A percentile compares a stretch with the other conserved stretches of the same genome.
Conservation (phyloP, 192 early-diverging fungal species). For the Mortierella hygrophila region DNA sequence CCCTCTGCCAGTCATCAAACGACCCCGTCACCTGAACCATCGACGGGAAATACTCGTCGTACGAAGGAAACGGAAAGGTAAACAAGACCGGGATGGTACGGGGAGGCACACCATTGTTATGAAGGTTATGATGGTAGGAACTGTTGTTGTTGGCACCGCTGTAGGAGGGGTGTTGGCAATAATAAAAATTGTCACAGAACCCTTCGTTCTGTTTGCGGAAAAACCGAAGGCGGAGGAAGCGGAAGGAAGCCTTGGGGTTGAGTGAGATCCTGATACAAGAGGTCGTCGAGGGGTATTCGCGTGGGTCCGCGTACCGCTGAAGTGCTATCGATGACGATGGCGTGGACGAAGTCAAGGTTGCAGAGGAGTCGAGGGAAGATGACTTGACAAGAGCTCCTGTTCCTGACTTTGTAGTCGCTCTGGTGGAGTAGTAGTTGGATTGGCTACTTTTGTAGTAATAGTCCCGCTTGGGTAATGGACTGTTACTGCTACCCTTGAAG, state of each 20-base stretch:
- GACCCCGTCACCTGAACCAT: conserved; percentile 24
- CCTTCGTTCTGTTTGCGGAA: neutral
- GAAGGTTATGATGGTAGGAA: neutral
- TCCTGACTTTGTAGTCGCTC: neutral
- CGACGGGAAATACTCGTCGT: conserved; percentile 10
- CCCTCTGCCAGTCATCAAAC: conserved; percentile 29
- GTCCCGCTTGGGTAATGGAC: neutral
- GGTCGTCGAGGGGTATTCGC: conserved; percentile 3
- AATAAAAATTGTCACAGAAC: neutral
- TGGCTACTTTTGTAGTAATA: neutral
- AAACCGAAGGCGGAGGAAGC: neutral
- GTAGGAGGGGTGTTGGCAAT: conserved; percentile 4
- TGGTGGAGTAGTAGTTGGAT: neutral
- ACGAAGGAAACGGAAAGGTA: conserved; percentile 16
- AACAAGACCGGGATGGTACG: conserved; percentile 14
- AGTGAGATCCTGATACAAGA: conserved; percentile 14
- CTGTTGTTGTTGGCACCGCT: neutral
- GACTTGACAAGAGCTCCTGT: neutral
- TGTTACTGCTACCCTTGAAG: neutral
- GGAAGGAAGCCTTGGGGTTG: conserved; percentile 8
- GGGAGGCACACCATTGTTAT: neutral
- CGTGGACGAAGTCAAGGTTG: neutral
- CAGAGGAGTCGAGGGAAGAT: neutral
- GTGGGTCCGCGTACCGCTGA: neutral
- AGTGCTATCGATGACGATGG: neutral